A percentile compares a stretch with the other conserved stretches of the same genome.
These are phyloP conservation scores for Aaosphaeria pasadenensis DNA, from an alignment of 2,329 filamentous ascomycete species.

Conservation along the genomic window DNA sequence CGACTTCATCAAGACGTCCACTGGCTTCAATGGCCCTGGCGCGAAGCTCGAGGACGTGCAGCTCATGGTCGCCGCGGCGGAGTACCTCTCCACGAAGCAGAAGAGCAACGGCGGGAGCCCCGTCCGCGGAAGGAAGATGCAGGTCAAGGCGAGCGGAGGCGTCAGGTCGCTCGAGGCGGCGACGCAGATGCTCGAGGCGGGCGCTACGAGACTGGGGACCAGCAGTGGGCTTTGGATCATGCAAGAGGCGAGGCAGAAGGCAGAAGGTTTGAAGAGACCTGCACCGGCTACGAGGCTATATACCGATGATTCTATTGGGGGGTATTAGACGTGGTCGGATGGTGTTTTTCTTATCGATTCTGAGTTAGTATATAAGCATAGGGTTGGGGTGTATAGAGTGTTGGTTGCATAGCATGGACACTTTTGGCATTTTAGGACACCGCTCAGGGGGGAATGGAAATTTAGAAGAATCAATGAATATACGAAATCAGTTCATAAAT, in stretches of 20 bases:
- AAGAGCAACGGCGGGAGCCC: constrained; percentile 14
- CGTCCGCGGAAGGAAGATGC: constrained; percentile 35
- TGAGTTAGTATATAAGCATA: too few relatives aligned
- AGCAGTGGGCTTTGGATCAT: constrained; percentile 57
- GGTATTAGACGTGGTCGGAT: constrained; percentile 6
- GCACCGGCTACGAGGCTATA: constrained; percentile 29
- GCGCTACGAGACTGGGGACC: constrained; percentile 56
- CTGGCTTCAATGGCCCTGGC: constrained; percentile 56
- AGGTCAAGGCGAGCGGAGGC: constrained; percentile 60
- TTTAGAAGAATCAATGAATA: too few relatives aligned
- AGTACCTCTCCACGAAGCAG: constrained; percentile 38
- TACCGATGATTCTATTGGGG: constrained; percentile 30
- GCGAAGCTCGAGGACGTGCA: constrained; percentile 52
- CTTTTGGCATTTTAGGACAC: too few relatives aligned
- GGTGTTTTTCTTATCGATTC: too few relatives aligned
- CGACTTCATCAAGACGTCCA: constrained; percentile 61
- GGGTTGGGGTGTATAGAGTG: too few relatives aligned
- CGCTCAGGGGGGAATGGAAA: too few relatives aligned
- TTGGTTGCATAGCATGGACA: too few relatives aligned
- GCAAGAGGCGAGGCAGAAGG: constrained; percentile 40
- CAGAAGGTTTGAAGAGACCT: constrained; percentile 13
- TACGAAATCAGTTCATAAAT: too few relatives aligned
- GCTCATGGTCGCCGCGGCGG: constrained; percentile 52
- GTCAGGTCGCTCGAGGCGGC: constrained; percentile 51
- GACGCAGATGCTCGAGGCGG: constrained; percentile 54